Conservation (phyloP, 108 stramenopile species). For the Nitzschia sp. region DNA sequence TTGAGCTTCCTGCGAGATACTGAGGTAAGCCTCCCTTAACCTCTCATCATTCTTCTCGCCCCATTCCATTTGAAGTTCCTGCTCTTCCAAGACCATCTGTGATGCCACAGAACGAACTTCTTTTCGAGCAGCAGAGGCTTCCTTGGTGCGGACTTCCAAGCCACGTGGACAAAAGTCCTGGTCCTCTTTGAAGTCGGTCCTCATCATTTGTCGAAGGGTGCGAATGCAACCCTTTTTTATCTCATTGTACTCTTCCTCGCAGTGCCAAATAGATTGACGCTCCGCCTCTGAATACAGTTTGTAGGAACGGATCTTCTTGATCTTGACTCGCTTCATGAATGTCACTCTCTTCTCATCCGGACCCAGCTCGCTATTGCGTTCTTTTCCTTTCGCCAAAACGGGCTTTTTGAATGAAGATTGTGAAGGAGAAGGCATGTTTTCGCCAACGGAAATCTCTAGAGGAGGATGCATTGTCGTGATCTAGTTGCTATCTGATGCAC, state of each 20-base stretch:
- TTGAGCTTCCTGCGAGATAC: constrained; percentile 6
- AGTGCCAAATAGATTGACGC: constrained; percentile 4
- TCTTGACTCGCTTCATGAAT: constrained; percentile 14
- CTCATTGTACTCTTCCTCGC: not conserved
- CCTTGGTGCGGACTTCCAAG: constrained; percentile 20
- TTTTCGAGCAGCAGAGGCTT: constrained; percentile 4
- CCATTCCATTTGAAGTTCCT: constrained; percentile 10
- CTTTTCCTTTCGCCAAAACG: not conserved
- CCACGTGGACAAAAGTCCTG: constrained; percentile 15
- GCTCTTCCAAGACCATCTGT: constrained; percentile 10
- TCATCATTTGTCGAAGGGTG: constrained; percentile 10
- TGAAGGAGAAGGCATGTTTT: not conserved
- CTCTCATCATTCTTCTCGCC: constrained; percentile 4
- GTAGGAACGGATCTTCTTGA: constrained; percentile 23
- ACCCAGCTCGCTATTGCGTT: too few relatives aligned
- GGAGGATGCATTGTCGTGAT: constrained; percentile 11
- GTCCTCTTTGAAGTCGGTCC: not conserved
- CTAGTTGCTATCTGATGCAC: too few relatives aligned
- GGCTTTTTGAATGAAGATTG: constrained; percentile 11
- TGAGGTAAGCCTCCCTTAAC: not conserved
- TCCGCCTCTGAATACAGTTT: constrained; percentile 3
- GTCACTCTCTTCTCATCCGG: not conserved
- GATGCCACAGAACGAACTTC: constrained; percentile 4
- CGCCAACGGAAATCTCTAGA: not conserved
- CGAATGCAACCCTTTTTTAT: constrained; percentile 10